Conservation (phyloP, 2,329 filamentous ascomycete genomes). For the Hawksworthiomyces lignivorus region DNA sequence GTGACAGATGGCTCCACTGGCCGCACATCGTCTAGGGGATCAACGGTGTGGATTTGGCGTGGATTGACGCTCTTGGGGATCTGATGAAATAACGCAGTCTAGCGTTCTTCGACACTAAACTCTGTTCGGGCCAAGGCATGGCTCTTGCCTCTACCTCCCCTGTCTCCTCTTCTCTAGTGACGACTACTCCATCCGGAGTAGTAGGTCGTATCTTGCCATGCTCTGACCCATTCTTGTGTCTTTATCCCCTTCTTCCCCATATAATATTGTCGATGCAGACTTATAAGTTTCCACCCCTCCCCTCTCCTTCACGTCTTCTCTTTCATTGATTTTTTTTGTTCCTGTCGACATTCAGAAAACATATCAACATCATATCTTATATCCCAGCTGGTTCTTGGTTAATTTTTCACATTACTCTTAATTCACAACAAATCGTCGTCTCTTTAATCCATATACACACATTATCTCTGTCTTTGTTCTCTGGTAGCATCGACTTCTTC, state of each 20-base stretch:
- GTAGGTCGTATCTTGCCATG: too few species aligned
- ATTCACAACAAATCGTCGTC: too few species aligned
- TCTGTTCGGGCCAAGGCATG: too few species aligned
- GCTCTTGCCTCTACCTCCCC: too few species aligned
- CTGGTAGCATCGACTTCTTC: too few species aligned
- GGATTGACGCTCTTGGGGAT: conserved; percentile 8
- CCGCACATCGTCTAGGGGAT: conserved; percentile 36
- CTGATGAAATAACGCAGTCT: conserved; percentile 11
- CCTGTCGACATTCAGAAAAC: conserved; percentile 2
- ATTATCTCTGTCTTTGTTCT: conserved; percentile 6
- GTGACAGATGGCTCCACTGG: conserved; percentile 41
- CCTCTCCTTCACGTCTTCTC: conserved; percentile 13
- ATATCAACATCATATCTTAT: conserved; percentile 20
- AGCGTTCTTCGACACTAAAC: conserved; percentile 17
- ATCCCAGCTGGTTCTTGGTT: conserved; percentile 28
- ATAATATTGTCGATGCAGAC: conserved; percentile 32
- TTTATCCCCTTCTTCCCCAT: conserved; percentile 28
- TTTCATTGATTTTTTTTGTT: not conserved
- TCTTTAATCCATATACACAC: not conserved
- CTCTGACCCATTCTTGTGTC: conserved; percentile 28
- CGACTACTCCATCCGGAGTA: too few species aligned
- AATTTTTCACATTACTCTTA: conserved; percentile 16
- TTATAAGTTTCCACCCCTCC: conserved; percentile 35
- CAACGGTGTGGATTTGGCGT: conserved; percentile 26
- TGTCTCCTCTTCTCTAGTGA: too few species aligned